phyloP scores from a whole-genome alignment of 768 basidiomycete species.

The Suillus brevipes region DNA sequence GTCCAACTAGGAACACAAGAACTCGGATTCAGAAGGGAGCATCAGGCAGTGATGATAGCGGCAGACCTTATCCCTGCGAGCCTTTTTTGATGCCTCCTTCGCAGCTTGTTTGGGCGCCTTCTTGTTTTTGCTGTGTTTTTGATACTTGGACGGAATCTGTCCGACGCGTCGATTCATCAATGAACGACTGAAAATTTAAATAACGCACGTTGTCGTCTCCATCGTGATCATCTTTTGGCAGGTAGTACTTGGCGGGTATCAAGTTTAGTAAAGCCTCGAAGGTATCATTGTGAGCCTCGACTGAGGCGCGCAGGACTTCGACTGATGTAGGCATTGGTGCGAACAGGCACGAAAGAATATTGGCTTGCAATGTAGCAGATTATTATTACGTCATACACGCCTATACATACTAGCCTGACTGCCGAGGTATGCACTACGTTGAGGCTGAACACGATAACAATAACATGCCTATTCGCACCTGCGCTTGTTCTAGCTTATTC shows the following conservation, averaged over 20 bases:
- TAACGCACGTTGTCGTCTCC: constrained; percentile 17
- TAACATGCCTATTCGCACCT: not conserved
- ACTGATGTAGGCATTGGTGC: constrained; percentile 47
- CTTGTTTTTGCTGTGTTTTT: constrained; percentile 86
- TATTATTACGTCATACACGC: not conserved
- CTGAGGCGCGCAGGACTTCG: constrained; percentile 52
- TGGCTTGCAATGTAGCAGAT: not conserved
- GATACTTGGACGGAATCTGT: constrained; percentile 49
- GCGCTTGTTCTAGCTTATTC: not conserved
- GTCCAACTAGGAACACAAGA: constrained; percentile 65
- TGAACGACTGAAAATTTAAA: not conserved
- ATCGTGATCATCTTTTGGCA: constrained; percentile 32
- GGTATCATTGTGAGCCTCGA: constrained; percentile 71
- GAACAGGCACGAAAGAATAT: not conserved
- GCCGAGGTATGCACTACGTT: not conserved
- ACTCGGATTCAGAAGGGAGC: not conserved
- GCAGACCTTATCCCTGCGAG: constrained; percentile 79
- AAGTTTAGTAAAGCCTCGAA: constrained; percentile 83
- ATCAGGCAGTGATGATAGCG: not conserved
- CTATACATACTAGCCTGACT: not conserved
- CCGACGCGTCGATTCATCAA: not conserved
- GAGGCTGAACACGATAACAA: not conserved
- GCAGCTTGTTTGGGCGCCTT: constrained; percentile 82
- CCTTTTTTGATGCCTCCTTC: constrained; percentile 88
- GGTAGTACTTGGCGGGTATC: constrained; percentile 89